Evolutionary conservation across 179 eudicot genomes (phyloP).

Genomic region (Carnegiea gigantea): DNA sequence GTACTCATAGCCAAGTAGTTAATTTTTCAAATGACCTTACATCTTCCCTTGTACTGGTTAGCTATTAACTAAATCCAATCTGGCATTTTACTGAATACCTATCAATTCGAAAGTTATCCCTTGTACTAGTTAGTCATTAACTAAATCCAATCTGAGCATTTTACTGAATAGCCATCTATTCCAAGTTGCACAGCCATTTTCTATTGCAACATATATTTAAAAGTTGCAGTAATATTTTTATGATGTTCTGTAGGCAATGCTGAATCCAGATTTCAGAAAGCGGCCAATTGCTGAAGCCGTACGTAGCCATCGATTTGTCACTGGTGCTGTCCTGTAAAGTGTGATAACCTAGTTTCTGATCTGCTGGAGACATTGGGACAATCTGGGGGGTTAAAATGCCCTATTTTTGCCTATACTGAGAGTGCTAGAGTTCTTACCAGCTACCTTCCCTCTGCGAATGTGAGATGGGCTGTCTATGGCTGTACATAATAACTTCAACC

Average conservation of each 20-base stretch:
- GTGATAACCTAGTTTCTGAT: not conserved
- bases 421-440: not conserved
- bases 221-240: not conserved
- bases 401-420: not conserved
- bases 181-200: not conserved
- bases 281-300: constrained; percentile 92
- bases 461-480: not conserved
- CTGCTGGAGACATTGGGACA: not conserved
- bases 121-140: not conserved
- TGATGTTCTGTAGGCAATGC: constrained; percentile 64
- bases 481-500: not conserved
- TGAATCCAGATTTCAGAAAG: constrained; percentile 77
- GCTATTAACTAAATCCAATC: not conserved
- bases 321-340: constrained; percentile 52
- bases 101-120: not conserved
- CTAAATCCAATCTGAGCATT: not conserved
- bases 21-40: not conserved
- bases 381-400: not conserved
- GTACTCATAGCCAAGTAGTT: not conserved
- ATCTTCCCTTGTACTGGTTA: not conserved
- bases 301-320: constrained; percentile 74
- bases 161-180: not conserved
- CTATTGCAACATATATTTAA: not conserved
- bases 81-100: not conserved
- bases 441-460: not conserved